Conservation (phyloP, 179 eudicot species). For the Spinacia oleracea region DNA sequence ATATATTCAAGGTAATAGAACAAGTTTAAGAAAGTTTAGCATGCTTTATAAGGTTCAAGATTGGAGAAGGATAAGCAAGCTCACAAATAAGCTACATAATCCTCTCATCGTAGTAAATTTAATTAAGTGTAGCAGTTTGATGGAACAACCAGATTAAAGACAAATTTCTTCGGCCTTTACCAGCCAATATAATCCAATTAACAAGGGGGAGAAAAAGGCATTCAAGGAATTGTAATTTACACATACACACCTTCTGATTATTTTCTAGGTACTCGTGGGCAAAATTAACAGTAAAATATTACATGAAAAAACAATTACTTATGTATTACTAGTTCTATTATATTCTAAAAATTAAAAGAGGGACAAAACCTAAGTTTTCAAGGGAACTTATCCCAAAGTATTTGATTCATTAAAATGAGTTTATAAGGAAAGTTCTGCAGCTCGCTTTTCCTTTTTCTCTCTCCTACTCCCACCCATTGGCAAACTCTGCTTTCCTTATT, state of each 20-base stretch:
- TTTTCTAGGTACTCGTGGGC: not conserved
- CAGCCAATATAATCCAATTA: not conserved
- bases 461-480: not conserved
- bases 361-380: no score
- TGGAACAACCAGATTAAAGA: not conserved
- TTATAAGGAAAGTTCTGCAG: no score
- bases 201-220: not conserved
- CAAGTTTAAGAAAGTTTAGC: not conserved
- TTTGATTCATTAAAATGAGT: no score
- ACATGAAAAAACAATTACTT: no score
- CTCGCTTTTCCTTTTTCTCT: not conserved
- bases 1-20: not conserved
- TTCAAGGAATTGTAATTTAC: not conserved
- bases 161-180: not conserved
- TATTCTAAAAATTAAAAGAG: no score
- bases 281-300: no score
- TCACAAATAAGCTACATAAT: not conserved
- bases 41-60: not conserved
- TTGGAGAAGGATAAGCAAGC: not conserved
- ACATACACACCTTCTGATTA: not conserved
- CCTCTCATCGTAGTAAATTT: not conserved
- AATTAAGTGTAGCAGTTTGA: not conserved
- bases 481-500: not conserved
- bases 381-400: no score
- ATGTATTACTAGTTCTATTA: no score